Conservation (phyloP, 305 asterid species). For the Vinca major region DNA sequence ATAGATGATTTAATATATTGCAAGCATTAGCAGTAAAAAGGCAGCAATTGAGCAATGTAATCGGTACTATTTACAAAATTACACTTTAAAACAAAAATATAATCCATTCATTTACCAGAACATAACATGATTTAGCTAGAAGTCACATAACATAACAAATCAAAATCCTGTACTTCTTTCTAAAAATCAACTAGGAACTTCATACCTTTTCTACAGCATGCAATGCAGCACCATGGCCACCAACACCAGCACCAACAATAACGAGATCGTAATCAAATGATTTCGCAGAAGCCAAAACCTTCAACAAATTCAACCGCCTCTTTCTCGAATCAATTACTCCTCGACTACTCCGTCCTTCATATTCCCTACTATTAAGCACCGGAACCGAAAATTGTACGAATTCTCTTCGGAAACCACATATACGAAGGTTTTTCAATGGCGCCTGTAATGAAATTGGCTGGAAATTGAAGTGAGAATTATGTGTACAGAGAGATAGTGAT, state of each 20-base stretch:
- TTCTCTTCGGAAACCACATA: conserved; percentile 6
- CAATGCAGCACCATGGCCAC: conserved; percentile 94
- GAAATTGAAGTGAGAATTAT: background rate
- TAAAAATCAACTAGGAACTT: background rate
- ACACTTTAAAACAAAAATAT: background rate
- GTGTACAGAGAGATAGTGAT: background rate
- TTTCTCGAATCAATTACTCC: background rate
- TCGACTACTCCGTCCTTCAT: background rate
- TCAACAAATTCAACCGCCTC: background rate
- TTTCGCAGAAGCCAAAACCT: conserved; percentile 2
- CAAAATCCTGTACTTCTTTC: too few relatives aligned
- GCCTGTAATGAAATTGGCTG: background rate
- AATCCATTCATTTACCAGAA: background rate
- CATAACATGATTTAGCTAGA: background rate
- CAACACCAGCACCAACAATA: conserved; percentile 91
- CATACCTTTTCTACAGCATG: conserved; percentile 66
- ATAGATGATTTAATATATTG: background rate
- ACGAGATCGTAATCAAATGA: conserved; percentile 74
- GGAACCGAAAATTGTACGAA: background rate
- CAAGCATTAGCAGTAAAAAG: background rate
- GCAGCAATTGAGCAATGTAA: background rate
- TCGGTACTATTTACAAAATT: background rate
- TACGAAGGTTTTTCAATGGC: background rate
- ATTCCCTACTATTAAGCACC: background rate
- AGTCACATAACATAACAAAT: background rate